Conservation (phyloP, 805 yeast genomes). For the Spathaspora sp. region DNA sequence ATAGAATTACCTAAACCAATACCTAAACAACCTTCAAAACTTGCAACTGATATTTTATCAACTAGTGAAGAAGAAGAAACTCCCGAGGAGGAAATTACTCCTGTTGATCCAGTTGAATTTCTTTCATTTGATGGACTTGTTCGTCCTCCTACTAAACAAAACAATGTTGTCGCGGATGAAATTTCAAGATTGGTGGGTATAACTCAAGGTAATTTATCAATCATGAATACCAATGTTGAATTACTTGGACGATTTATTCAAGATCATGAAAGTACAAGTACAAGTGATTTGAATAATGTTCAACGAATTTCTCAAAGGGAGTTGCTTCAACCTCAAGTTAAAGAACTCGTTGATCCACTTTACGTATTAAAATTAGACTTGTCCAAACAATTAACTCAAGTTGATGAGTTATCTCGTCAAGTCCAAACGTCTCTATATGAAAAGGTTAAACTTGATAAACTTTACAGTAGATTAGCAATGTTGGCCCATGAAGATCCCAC, state of each 20-base stretch:
- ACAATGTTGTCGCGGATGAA: slow-evolving; percentile 9
- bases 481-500: slow-evolving; percentile 9
- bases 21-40: neutral
- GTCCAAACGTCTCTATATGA: slow-evolving; percentile 13
- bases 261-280: slow-evolving; percentile 4
- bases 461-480: slow-evolving; percentile 22
- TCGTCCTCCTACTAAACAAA: slow-evolving; percentile 1
- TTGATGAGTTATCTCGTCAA: slow-evolving; percentile 2
- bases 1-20: neutral
- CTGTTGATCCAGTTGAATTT: slow-evolving; percentile 6
- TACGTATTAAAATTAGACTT: slow-evolving; percentile 1
- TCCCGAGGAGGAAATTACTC: slow-evolving; percentile 1
- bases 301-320: neutral
- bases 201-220: slow-evolving; percentile 22
- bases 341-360: neutral
- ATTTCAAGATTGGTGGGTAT: slow-evolving; percentile 19
- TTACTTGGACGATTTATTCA: slow-evolving; percentile 11
- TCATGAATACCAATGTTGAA: slow-evolving; percentile 18
- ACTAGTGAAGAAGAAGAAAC: slow-evolving; percentile 1
- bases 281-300: neutral
- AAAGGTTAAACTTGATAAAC: slow-evolving; percentile 20
- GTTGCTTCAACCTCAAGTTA: neutral
- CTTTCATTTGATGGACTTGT: slow-evolving; percentile 6
- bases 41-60: neutral
- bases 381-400: neutral